Conservation (phyloP, 73 alveolate species). For the Effrenium voratum region DNA sequence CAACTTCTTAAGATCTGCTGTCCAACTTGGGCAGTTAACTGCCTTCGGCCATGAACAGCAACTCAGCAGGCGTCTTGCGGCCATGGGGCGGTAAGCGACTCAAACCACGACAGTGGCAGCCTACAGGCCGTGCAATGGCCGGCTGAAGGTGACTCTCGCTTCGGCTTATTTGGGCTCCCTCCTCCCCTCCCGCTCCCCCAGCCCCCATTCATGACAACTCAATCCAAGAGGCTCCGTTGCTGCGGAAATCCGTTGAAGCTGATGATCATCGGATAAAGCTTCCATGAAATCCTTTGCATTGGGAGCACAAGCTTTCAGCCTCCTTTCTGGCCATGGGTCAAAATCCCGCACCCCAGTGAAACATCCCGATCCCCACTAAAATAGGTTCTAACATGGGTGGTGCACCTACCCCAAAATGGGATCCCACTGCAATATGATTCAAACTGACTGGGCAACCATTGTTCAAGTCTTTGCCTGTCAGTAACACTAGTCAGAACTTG, state of each 20-base stretch:
- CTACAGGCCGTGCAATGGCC: neutral
- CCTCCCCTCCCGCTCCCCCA: neutral
- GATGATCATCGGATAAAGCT: conserved; percentile 13
- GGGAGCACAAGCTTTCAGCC: neutral
- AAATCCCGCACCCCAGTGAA: neutral
- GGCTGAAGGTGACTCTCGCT: neutral
- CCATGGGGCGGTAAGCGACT: conserved; percentile 60
- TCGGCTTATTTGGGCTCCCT: neutral
- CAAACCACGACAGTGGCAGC: conserved; percentile 59
- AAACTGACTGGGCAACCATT: neutral
- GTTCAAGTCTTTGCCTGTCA: neutral
- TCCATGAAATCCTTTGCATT: conserved; percentile 27
- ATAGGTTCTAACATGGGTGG: too few species aligned
- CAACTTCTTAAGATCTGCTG: too few species aligned
- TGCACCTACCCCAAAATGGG: too few species aligned
- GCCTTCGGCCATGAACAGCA: too few species aligned
- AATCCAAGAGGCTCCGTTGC: conserved; percentile 56
- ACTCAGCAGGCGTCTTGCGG: too few species aligned
- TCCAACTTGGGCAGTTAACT: too few species aligned
- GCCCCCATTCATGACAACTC: neutral
- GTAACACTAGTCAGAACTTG: neutral
- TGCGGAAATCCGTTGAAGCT: conserved; percentile 6
- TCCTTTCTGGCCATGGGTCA: neutral
- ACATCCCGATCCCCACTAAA: too few species aligned
- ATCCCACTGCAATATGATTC: too few species aligned